phyloP scores from a whole-genome alignment of 2,329 filamentous ascomycete species.

The Alternaria arborescens region DNA sequence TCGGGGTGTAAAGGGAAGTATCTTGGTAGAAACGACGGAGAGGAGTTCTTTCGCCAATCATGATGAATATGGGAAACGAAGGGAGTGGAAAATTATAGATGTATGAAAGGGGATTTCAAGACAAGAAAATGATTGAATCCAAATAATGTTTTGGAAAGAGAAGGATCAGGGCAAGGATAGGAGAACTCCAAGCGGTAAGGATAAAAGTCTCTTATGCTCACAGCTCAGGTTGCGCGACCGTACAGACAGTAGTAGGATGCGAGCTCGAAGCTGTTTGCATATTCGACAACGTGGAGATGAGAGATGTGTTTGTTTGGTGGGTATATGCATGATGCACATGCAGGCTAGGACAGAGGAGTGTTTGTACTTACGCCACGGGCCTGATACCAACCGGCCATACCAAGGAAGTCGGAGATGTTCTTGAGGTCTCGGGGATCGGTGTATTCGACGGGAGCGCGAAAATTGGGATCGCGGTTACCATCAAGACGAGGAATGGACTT shows the following conservation, averaged over 20 bases:
- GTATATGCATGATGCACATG: slow-evolving; percentile 13
- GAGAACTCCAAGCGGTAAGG: background rate
- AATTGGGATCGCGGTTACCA: slow-evolving; percentile 46
- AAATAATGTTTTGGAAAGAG: slow-evolving; percentile 7
- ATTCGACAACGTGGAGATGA: background rate
- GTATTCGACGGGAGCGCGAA: slow-evolving; percentile 31
- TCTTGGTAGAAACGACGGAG: slow-evolving; percentile 22
- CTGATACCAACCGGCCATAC: slow-evolving; percentile 45
- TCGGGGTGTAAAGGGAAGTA: slow-evolving; percentile 16
- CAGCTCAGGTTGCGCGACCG: slow-evolving; percentile 5
- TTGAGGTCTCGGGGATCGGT: slow-evolving; percentile 39
- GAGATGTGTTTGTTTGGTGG: slow-evolving; percentile 3
- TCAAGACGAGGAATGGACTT: slow-evolving; percentile 45
- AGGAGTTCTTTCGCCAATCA: slow-evolving; percentile 5
- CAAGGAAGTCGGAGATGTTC: slow-evolving; percentile 49
- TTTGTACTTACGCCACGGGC: slow-evolving; percentile 51
- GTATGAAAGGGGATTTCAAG: background rate
- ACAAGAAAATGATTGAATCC: slow-evolving; percentile 7
- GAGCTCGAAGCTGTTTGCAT: slow-evolving; percentile 12
- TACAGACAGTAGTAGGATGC: background rate
- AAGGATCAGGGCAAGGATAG: slow-evolving; percentile 1
- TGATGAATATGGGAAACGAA: slow-evolving; percentile 9
- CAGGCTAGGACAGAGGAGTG: slow-evolving; percentile 11
- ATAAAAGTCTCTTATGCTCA: slow-evolving; percentile 7
- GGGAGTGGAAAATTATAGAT: background rate